These are phyloP conservation scores for Rhizopus sp. DNA, from an alignment of 371 early-diverging fungal species.

Conservation along the genomic window DNA sequence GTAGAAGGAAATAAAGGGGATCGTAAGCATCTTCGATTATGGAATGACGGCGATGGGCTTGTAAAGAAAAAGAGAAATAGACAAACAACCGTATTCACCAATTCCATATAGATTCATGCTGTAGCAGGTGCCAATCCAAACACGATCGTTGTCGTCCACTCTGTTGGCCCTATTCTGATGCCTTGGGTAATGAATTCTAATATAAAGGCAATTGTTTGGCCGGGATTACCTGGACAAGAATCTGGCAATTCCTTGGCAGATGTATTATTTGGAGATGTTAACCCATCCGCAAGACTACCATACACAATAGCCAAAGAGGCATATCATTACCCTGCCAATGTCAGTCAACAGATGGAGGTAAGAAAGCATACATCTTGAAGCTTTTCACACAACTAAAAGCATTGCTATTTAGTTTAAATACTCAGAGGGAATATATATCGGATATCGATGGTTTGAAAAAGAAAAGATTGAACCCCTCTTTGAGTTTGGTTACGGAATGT, in stretches of 20 bases:
- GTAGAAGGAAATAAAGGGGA: conserved; percentile 58
- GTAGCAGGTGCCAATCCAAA: conserved; percentile 57
- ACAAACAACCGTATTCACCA: neutral
- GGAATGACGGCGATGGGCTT: conserved; percentile 60
- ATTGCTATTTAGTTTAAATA: conserved; percentile 37
- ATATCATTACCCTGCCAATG: conserved; percentile 13
- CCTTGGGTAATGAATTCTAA: conserved; percentile 60
- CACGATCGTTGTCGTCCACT: conserved; percentile 62
- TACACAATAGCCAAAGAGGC: conserved; percentile 52
- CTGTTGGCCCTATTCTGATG: conserved; percentile 60
- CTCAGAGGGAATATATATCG: conserved; percentile 55
- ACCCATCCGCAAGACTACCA: conserved; percentile 65
- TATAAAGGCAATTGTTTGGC: conserved; percentile 56
- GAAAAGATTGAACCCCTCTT: conserved; percentile 51
- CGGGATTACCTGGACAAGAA: conserved; percentile 60
- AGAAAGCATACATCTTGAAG: neutral
- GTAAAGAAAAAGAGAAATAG: conserved; percentile 20
- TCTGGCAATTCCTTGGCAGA: conserved; percentile 65
- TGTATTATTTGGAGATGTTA: conserved; percentile 63
- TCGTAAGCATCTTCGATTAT: conserved; percentile 56
- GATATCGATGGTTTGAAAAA: conserved; percentile 59
- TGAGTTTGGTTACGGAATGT: conserved; percentile 66
- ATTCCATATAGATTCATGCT: conserved; percentile 41
- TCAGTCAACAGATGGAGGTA: conserved; percentile 12
- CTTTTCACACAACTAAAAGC: neutral